Evolutionary conservation across 225 moss, liverwort and hornwort genomes (phyloP).

Genomic region (Asterella californica): DNA sequence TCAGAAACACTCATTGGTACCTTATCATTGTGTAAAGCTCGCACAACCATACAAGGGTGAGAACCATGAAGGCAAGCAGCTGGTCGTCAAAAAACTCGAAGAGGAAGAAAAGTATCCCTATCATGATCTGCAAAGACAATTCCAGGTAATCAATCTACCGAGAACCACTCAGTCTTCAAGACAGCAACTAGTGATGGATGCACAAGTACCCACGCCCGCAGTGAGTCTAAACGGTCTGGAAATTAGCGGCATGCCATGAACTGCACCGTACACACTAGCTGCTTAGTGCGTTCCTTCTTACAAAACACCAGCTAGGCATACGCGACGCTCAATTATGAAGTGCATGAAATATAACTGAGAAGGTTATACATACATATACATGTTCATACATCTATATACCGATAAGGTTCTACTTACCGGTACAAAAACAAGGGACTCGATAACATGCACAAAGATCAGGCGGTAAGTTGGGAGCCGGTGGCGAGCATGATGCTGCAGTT

Average conservation of each 20-base stretch:
- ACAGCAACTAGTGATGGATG: neutral
- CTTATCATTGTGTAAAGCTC: slow-evolving; percentile 99
- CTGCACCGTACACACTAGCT: neutral
- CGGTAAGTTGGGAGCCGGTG: slow-evolving; percentile 93
- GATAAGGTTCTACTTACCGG: slow-evolving; percentile 53
- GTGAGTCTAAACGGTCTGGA: no score
- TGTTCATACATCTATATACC: no score
- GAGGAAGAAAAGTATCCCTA: slow-evolving; percentile 91
- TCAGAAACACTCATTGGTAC: slow-evolving; percentile 28
- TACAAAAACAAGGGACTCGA: slow-evolving; percentile 96
- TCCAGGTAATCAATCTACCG: neutral
- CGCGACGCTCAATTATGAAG: neutral
- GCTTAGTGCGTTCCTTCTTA: neutral
- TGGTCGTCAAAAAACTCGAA: slow-evolving; percentile 99
- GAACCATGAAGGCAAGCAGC: slow-evolving; percentile 95
- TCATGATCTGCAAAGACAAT: slow-evolving; percentile 80
- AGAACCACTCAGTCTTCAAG: no score
- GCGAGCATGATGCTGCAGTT: slow-evolving; percentile 97
- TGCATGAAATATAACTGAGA: neutral
- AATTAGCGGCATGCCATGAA: neutral
- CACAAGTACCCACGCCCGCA: neutral
- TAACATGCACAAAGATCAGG: slow-evolving; percentile 93
- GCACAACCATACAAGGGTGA: slow-evolving; percentile 96
- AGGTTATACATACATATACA: no score
- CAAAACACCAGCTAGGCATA: no score